Evolutionary conservation across 805 yeast genomes (phyloP).

Genomic region (Cyberlindnera meyerae): DNA sequence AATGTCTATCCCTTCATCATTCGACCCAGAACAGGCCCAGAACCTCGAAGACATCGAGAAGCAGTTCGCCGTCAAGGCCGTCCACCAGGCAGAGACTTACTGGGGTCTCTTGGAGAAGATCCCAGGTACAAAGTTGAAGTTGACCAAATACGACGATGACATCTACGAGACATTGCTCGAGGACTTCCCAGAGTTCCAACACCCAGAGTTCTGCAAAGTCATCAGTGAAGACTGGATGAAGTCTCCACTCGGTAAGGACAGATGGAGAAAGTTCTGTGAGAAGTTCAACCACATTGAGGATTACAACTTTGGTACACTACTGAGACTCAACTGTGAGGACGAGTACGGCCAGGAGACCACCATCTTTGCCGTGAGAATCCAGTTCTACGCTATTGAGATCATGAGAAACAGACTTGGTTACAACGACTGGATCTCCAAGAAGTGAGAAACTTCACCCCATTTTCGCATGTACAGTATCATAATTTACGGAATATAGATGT

Average conservation of each 20-base stretch:
- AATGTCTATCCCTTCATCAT: conserved; percentile 26
- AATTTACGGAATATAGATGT: too few species aligned
- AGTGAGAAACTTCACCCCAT: conserved; percentile 9
- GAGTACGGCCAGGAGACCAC: conserved; percentile 84
- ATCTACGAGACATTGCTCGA: conserved; percentile 55
- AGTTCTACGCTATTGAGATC: conserved; percentile 91
- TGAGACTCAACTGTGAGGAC: conserved; percentile 64
- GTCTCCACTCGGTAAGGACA: conserved; percentile 68
- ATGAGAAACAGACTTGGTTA: conserved; percentile 86
- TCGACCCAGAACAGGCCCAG: conserved; percentile 88
- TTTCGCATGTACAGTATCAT: not conserved
- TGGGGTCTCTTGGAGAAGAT: conserved; percentile 73
- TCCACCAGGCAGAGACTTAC: conserved; percentile 90
- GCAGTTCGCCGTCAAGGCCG: conserved; percentile 98
- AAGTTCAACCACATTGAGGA: conserved; percentile 84
- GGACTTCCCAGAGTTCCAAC: conserved; percentile 85
- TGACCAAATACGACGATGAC: conserved; percentile 69
- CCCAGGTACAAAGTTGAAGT: conserved; percentile 73
- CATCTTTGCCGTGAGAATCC: conserved; percentile 87
- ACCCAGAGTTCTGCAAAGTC: conserved; percentile 48
- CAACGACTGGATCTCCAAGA: conserved; percentile 78
- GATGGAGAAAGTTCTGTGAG: conserved; percentile 87
- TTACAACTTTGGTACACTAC: conserved; percentile 90
- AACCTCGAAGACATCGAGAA: conserved; percentile 93
- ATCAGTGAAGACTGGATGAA: conserved; percentile 81